Evolutionary conservation across 75 land plant genomes (phyloP), one percentile per base, ranked within the genome.

Genomic region (Ceratopteris richardii): DNA sequence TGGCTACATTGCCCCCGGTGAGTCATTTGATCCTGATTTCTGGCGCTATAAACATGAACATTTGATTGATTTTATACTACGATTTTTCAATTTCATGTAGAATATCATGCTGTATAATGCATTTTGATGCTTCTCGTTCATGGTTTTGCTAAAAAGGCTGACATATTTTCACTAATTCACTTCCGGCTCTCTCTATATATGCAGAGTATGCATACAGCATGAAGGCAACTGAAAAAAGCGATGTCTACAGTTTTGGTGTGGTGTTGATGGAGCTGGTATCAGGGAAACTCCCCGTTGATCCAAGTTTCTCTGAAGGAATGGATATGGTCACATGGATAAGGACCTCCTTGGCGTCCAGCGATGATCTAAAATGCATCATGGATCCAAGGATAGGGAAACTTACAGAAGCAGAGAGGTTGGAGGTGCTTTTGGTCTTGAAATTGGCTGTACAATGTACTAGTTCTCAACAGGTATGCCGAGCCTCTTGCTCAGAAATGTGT

Each of bases 1-100:
- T 61, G 95, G 97, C 54, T 92, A 92, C 74, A 88, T 92, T 51
- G 97, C 95, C 57, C 97, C 95, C 66, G 97, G 97, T 92, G 77
- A 46, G 29, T n/a, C 37, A 33, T 33, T 33, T 33, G 3, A 33
- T 3, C 9, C 37, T 33, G 7, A 33, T 33, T 33, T 33, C 9
- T 33, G 37, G n/a, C n/a, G n/a, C n/a, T n/a, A n/a, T n/a, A n/a
- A n/a, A n/a, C n/a, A n/a, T n/a, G n/a, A n/a, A n/a, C n/a, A 29
- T 37, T 21, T 22, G 55, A 53, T 21, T 53, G 13, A 18, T n/a
- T 22, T 10, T 53, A 25, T 46, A n/a, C n/a, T n/a, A n/a, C n/a
- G n/a, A n/a, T n/a, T n/a, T n/a, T n/a, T n/a, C n/a, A n/a, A n/a
- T n/a, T n/a, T n/a, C n/a, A n/a, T n/a, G n/a, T n/a, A n/a, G n/a